Evolutionary conservation across 352 stramenopile species (phyloP).

Genomic region (Phytophthora litchii): DNA sequence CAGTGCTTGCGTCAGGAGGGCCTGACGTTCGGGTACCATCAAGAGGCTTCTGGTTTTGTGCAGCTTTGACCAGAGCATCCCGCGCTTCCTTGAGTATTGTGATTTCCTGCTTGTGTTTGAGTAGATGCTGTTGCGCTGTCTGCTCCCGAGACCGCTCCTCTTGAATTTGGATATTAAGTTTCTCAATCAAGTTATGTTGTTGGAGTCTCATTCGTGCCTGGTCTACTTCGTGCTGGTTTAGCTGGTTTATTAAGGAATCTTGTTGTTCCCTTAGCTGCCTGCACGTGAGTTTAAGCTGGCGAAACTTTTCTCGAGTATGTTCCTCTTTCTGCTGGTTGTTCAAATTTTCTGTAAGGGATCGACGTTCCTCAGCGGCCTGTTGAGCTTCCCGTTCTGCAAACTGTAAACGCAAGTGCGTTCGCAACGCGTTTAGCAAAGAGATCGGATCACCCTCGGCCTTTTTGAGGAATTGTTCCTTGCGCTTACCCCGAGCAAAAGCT

Average conservation of each 20-base stretch:
- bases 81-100: constrained; percentile 18
- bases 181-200: constrained; percentile 44
- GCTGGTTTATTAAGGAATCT: constrained; percentile 33
- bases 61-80: constrained; percentile 15
- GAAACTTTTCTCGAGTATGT: constrained; percentile 39
- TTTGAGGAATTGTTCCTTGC: constrained; percentile 62
- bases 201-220: constrained; percentile 35
- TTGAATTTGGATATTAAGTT: constrained; percentile 29
- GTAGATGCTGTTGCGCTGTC: constrained; percentile 13
- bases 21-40: constrained; percentile 2
- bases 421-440: constrained; percentile 70
- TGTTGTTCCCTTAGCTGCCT: constrained; percentile 35
- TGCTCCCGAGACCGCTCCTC: constrained; percentile 13
- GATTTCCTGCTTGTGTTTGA: constrained; percentile 30
- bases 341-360: constrained; percentile 31
- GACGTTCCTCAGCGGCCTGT: constrained; percentile 30
- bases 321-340: constrained; percentile 49
- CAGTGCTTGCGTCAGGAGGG: background rate
- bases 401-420: constrained; percentile 70
- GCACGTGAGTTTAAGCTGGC: constrained; percentile 38
- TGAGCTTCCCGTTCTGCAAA: constrained; percentile 54
- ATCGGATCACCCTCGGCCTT: constrained; percentile 70
- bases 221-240: constrained; percentile 37
- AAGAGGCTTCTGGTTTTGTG: constrained; percentile 18
- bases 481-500: constrained; percentile 47